These are phyloP conservation scores for Leccinum aurantiacum DNA, from an alignment of 768 basidiomycete species.

Conservation along the genomic window DNA sequence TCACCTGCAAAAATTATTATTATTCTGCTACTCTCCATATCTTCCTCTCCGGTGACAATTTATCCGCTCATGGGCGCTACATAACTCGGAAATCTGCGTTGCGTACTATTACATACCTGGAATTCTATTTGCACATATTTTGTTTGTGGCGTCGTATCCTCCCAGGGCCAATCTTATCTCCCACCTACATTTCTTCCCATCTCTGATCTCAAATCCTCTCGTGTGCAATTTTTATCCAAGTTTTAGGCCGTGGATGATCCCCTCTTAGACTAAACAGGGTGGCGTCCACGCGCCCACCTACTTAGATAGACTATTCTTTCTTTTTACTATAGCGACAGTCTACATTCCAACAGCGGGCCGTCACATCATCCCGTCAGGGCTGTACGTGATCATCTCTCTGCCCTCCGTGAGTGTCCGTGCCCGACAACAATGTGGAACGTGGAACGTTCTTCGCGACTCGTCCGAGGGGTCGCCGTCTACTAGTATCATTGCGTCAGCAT, in stretches of 20 bases:
- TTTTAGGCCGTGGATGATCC: slow-evolving; percentile 9
- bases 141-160: slow-evolving; percentile 24
- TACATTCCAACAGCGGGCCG: not conserved
- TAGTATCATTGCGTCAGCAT: slow-evolving; percentile 1
- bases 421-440: slow-evolving; percentile 20
- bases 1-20: slow-evolving; percentile 5
- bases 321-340: slow-evolving; percentile 1
- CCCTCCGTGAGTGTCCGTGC: slow-evolving; percentile 5
- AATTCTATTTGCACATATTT: slow-evolving; percentile 21
- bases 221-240: slow-evolving; percentile 11
- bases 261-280: not conserved
- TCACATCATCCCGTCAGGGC: slow-evolving; percentile 18
- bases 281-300: not conserved
- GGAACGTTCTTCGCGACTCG: slow-evolving; percentile 19
- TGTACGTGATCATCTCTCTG: slow-evolving; percentile 23
- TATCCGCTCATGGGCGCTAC: slow-evolving; percentile 29
- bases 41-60: slow-evolving; percentile 26
- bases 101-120: slow-evolving; percentile 27
- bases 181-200: slow-evolving; percentile 19
- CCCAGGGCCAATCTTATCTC: slow-evolving; percentile 37
- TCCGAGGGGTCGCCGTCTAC: slow-evolving; percentile 14
- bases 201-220: slow-evolving; percentile 3
- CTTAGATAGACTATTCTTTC: not conserved
- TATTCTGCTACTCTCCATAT: not conserved
- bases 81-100: slow-evolving; percentile 29